Percentiles rank a stretch among this genome's conserved stretches.
phyloP scores from a whole-genome alignment of 2,329 filamentous ascomycete genomes.

The Fusarium sp. region DNA sequence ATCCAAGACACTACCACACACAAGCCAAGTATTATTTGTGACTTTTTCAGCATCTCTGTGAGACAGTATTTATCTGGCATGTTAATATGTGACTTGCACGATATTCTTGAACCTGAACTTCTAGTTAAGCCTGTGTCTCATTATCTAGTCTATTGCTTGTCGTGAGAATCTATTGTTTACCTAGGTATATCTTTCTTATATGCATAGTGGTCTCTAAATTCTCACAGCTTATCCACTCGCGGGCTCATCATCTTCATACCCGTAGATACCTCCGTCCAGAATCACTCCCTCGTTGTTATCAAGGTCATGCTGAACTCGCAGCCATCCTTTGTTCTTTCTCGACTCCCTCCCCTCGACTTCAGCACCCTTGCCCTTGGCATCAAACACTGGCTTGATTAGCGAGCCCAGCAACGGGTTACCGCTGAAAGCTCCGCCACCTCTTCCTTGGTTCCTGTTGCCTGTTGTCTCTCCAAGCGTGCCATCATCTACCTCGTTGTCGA shows the following conservation, averaged over 20 bases:
- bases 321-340: conserved; percentile 61
- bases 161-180: not conserved
- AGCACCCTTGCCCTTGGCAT: conserved; percentile 63
- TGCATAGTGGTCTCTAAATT: too few relatives aligned
- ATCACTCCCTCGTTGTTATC: conserved; percentile 69
- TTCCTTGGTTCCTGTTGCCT: conserved; percentile 47
- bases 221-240: conserved; percentile 47
- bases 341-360: conserved; percentile 55
- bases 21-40: too few relatives aligned
- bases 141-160: not conserved
- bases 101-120: not conserved
- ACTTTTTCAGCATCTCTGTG: too few relatives aligned
- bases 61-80: too few relatives aligned
- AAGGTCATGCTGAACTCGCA: conserved; percentile 69
- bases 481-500: conserved; percentile 48
- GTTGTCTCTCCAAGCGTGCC: conserved; percentile 50
- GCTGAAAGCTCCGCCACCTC: conserved; percentile 70
- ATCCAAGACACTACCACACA: too few relatives aligned
- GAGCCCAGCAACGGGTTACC: conserved; percentile 74
- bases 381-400: conserved; percentile 72
- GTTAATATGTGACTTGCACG: too few relatives aligned
- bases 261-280: conserved; percentile 66
- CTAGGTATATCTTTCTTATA: not conserved
- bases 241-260: conserved; percentile 55
- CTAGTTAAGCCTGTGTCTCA: not conserved